Evolutionary conservation across 2,329 filamentous ascomycete species (phyloP), one percentile per base, ranked within the genome.

Genomic region (Dactylonectria estremocensis): DNA sequence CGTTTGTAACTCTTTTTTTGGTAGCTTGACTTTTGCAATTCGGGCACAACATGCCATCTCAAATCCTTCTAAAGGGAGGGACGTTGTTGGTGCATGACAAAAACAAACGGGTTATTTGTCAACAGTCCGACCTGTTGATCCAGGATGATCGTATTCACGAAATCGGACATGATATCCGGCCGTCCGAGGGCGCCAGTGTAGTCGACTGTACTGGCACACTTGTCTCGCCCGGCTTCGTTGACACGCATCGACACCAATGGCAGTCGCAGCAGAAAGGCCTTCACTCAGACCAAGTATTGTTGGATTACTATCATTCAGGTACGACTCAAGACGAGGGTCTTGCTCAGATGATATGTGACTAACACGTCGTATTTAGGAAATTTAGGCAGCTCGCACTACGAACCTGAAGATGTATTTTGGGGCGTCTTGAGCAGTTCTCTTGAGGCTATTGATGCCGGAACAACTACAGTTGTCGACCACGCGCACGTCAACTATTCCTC

Each of bases 101-200:
- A 11, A 11, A 14, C 10, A 37, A 37, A 37, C 35, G 35, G 35
- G 35, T 37, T 14, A 9, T 37, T 37, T 37, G 35, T 37, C 35
- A 37, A 37, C 35, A 37, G 35, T 37, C 24, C 7, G 69, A 72
- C 3, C 18, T 72, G 0, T 53, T 72, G 0, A 57, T 72, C 2
- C 46, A 72, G 16, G 46, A 48, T 1, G 66, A 65, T 14, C 48
- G 9, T 0, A 72, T 72, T 3, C 5, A 18, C 3, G 68, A 58
- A n/a, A 55, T 72, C 0, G 7, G 35, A 3, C 7, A 31, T 13
- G 45, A 61, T 2, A 31, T 66, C 0, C 31, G 64, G 1, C 20
- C 9, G 20, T 50, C 57, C 0, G 13, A 57, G 6, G 31, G 43
- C 0, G 13, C 49, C 3, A 46, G 46, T 1, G 35, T 10, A 13